Evolutionary conservation across 495 filamentous ascomycete species (phyloP), one percentile per base, ranked within the genome.

Genomic region (Schizothecium vesticola): DNA sequence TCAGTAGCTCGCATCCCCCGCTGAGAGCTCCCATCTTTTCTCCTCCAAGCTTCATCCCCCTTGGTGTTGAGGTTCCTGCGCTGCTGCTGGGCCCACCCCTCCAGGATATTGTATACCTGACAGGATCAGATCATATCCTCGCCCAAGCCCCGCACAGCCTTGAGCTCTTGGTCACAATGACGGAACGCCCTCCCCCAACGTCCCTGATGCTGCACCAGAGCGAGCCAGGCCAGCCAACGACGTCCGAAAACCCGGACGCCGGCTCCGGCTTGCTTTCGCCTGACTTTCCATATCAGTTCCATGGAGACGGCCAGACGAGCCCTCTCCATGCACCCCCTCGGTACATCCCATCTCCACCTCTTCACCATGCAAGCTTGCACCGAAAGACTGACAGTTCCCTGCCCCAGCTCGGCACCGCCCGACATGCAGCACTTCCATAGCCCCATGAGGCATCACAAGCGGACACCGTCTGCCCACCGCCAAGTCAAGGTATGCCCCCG

Each of bases 391-490:
- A 21, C 51, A 26, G 16, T 51, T 24, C 31, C 57, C n/a, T n/a
- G 13, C 21, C 11, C 13, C 63, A 83, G 79, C 33, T 81, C 81
- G 64, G 78, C 80, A 21, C 80, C 79, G 23, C 66, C 81, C 33
- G 68, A 73, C 59, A 70, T 77, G 58, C 78, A 79, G 33, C 70
- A 70, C 19, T 81, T 79, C 67, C 85, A 90, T 67, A 92, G 88
- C 68, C 91, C 90, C 3, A 81, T 89, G 66, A 84, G 92, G 72
- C 92, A 96, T 69, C 91, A 94, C 71, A 86, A 80, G 68, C 86
- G 92, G 56, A 87, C 90, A 29, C 88, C 87, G 2, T 92, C 91
- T 67, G 82, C 84, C 29, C 86, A 90, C 73, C 87, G 87, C 75
- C 85, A 87, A 70, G 87, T 94, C 71, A 93, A 93, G 81, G 88